phyloP scores from a whole-genome alignment of 805 yeast species.

The Sugiyamaella chiloensis region DNA sequence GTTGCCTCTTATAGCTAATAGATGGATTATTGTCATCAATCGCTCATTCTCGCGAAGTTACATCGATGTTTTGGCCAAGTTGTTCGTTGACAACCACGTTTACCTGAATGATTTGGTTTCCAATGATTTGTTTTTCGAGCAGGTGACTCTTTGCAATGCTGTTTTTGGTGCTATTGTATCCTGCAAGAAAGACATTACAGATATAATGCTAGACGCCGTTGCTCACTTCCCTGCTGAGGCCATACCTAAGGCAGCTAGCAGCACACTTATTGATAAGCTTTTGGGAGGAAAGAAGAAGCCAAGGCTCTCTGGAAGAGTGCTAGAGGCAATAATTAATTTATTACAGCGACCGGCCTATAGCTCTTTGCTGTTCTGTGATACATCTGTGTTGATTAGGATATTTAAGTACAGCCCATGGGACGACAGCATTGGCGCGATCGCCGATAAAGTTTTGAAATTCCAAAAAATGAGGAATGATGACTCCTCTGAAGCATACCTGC shows the following conservation, averaged over 20 bases:
- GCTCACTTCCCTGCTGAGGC: conserved; percentile 10
- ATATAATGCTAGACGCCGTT: conserved; percentile 2
- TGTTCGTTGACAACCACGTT: conserved; percentile 6
- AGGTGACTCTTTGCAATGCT: conserved; percentile 6
- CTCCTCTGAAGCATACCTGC: no score
- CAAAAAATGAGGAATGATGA: no score
- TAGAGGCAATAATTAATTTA: no score
- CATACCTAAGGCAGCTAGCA: background rate
- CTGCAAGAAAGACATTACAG: background rate
- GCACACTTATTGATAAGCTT: no score
- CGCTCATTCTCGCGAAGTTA: conserved; percentile 8
- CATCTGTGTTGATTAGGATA: background rate
- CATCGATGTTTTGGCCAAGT: background rate
- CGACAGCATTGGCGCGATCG: no score
- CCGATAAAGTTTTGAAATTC: no score
- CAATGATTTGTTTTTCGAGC: conserved; percentile 18
- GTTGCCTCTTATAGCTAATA: conserved; percentile 8
- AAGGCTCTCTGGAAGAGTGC: no score
- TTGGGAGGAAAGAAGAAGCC: no score
- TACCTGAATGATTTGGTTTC: conserved; percentile 1
- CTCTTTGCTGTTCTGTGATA: background rate
- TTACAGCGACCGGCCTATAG: background rate
- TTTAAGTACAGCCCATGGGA: no score
- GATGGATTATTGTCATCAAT: conserved; percentile 20
- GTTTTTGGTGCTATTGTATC: conserved; percentile 4